A percentile compares a stretch with the other conserved stretches of the same genome.
phyloP scores from a whole-genome alignment of 768 basidiomycete genomes.

The Wakefieldia striispora region DNA sequence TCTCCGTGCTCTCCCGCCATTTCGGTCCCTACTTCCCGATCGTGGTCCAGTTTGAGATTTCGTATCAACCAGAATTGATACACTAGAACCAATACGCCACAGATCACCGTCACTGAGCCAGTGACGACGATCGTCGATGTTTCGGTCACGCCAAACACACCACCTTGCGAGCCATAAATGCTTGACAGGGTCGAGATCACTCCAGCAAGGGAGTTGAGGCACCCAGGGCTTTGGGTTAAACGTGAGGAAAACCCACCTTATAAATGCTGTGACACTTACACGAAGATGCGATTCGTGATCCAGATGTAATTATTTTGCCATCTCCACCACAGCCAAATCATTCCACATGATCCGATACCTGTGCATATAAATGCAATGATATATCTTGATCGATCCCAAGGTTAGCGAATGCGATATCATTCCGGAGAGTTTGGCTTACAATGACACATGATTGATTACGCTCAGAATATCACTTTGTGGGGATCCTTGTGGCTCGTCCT shows the following conservation, averaged over 20 bases:
- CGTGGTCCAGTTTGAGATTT: constrained; percentile 43
- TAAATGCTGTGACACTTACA: constrained; percentile 36
- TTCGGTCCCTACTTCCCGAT: constrained; percentile 40
- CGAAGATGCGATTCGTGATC: constrained; percentile 54
- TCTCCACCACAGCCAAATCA: constrained; percentile 59
- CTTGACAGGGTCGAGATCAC: constrained; percentile 53
- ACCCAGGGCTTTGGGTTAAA: constrained; percentile 44
- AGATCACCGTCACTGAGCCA: constrained; percentile 35
- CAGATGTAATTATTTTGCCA: constrained; percentile 61
- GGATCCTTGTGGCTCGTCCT: constrained; percentile 21
- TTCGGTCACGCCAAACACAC: constrained; percentile 42
- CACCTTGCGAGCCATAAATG: constrained; percentile 49
- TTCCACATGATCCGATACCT: constrained; percentile 51
- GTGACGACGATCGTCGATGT: constrained; percentile 51
- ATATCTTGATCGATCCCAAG: constrained; percentile 35
- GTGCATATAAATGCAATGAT: constrained; percentile 53
- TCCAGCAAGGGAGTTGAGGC: constrained; percentile 55
- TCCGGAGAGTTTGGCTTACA: constrained; percentile 35
- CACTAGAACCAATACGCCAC: constrained; percentile 38
- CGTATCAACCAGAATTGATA: constrained; percentile 47
- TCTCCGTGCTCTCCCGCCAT: constrained; percentile 44
- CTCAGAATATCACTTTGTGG: constrained; percentile 34
- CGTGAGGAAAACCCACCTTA: neutral
- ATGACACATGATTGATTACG: constrained; percentile 41
- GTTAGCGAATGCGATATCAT: constrained; percentile 2